A percentile compares a stretch with the other conserved stretches of the same genome.
phyloP scores from a whole-genome alignment of 1,139 yeast species.

The Pichia sp. region DNA sequence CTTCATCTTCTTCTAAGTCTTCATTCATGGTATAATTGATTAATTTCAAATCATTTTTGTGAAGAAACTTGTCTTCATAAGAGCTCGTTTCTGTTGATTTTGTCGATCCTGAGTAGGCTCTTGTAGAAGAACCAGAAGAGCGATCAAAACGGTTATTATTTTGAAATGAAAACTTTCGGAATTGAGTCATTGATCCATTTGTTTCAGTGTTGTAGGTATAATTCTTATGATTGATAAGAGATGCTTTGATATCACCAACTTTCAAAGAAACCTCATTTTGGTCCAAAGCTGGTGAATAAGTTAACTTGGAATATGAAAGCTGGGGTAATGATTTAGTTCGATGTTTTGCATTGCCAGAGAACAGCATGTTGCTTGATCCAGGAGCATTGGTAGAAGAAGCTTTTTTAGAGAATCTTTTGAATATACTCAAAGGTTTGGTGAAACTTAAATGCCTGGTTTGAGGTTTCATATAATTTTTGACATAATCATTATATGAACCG shows the following conservation, averaged over 20 bases:
- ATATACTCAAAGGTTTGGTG: constrained; percentile 10
- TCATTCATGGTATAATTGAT: constrained; percentile 4
- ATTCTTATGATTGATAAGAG: constrained; percentile 27
- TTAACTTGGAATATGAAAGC: constrained; percentile 42
- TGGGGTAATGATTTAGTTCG: constrained; percentile 69
- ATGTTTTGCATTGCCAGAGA: constrained; percentile 13
- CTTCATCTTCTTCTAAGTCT: constrained; percentile 16
- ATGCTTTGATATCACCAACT: constrained; percentile 34
- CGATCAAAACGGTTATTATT: constrained; percentile 6
- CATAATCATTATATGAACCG: constrained; percentile 4
- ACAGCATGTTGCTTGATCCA: neutral
- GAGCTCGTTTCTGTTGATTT: constrained; percentile 20
- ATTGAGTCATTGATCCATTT: neutral
- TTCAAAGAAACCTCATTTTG: constrained; percentile 28
- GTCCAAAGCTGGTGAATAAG: constrained; percentile 27
- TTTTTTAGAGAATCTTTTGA: constrained; percentile 11
- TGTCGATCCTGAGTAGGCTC: constrained; percentile 9
- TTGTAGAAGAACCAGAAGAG: constrained; percentile 6
- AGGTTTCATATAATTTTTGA: constrained; percentile 3
- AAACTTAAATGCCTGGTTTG: constrained; percentile 11
- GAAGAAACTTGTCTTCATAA: constrained; percentile 12
- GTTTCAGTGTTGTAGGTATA: constrained; percentile 11
- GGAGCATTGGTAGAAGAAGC: constrained; percentile 1
- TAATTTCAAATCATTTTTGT: constrained; percentile 7
- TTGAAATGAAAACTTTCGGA: constrained; percentile 16